phyloP scores from a whole-genome alignment of 306 rosid species.

The Prunus dulcis region DNA sequence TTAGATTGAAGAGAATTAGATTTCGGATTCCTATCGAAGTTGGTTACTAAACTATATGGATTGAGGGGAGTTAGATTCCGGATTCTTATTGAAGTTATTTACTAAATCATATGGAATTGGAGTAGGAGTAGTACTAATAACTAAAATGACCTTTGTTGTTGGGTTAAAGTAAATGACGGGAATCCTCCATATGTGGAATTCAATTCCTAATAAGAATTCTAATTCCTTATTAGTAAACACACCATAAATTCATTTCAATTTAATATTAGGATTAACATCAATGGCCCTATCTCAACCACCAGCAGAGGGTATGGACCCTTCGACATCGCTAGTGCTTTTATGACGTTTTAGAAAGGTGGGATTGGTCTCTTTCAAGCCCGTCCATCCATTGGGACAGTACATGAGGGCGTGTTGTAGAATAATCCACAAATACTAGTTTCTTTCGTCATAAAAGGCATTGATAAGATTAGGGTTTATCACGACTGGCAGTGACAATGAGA shows the following conservation, averaged over 20 bases:
- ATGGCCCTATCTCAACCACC: slow-evolving; percentile 10
- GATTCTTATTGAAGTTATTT: no score
- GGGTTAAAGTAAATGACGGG: no score
- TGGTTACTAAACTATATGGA: no score
- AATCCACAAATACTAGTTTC: slow-evolving; percentile 21
- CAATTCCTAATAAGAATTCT: no score
- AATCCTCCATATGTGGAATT: no score
- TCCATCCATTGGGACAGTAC: slow-evolving; percentile 11
- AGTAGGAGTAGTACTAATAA: no score
- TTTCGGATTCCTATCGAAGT: no score
- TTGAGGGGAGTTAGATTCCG: no score
- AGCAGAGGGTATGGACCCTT: neutral
- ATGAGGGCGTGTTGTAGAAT: slow-evolving; percentile 15
- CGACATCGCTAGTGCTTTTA: neutral
- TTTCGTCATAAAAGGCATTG: neutral
- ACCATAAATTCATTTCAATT: slow-evolving; percentile 4
- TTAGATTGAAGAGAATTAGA: no score
- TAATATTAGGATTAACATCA: neutral
- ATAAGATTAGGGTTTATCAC: neutral
- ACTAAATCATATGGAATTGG: no score
- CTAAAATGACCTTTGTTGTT: no score
- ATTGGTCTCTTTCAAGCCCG: slow-evolving; percentile 17
- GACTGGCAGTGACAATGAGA: neutral
- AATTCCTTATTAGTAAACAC: neutral
- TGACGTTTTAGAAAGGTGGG: neutral